Base-by-base conservation (phyloP, 805 yeast species). In the Priceomyces carsonii region DNA sequence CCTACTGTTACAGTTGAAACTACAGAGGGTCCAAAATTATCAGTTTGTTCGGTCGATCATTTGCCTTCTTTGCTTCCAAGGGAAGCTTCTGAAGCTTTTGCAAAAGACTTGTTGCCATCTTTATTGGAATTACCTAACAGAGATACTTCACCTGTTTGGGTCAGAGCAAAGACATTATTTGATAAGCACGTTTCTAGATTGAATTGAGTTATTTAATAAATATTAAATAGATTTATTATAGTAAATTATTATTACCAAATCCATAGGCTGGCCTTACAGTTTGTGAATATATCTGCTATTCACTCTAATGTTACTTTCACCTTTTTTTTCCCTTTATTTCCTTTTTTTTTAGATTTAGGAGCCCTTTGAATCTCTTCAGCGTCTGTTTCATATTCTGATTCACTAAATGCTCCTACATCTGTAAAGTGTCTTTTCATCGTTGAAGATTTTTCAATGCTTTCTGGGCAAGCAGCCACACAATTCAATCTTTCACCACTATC, bases 11-110 rank as follows among this genome's bases (percentile, higher is more conserved):
- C 66, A 6, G 99, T 91, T 26, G 79, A 81, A 43, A 81, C 93
- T 24, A 72, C 82, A 18, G 70, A 63, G 21, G 96, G 96, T 39
- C 95, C 96, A 45, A 83, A 83, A 59, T 67, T 93, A 52, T 85
- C 95, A 4, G 99, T 93, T 29, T 79, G 89, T 50, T 88, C 96
- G 12, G 93, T 93, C 50, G 99, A 93, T 68, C 99, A 93, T 63
- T 74, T 93, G 55, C 99, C 99, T 26, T 82, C 95, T 6, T 69
- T 93, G 58, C 75, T 93, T 47, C 99, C 99, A 55, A 85, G 99
- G 69, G 99, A 93, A 66, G 85, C 98, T 16, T 88, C 96, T 6
- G 99, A 93, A 70, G 80, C 81, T 44, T 93, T 88, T 66, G 78
- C 95, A 28, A 75, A 67, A 43, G 98, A 93, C 64, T 73, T 93